A percentile compares a stretch with the other conserved stretches of the same genome.
Conservation (phyloP, 768 basidiomycete species). For the Boletus vinaceobasis region DNA sequence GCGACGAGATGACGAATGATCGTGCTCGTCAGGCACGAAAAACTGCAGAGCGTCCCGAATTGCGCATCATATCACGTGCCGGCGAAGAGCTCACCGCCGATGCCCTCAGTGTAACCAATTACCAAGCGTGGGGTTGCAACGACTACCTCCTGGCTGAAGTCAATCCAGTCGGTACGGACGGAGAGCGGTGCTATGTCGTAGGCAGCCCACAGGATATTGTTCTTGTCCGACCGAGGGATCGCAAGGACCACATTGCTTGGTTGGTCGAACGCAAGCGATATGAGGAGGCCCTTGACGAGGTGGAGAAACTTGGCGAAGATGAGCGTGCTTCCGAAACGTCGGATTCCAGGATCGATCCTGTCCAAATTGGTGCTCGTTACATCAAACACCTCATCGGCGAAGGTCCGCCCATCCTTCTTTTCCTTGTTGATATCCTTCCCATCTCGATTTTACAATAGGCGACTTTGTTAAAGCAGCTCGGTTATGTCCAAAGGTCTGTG, state of each 20-base stretch:
- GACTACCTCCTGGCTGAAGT: constrained; percentile 77
- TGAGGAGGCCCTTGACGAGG: constrained; percentile 82
- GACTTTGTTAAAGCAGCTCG: constrained; percentile 77
- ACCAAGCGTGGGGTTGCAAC: constrained; percentile 84
- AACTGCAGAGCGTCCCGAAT: constrained; percentile 87
- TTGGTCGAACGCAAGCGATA: constrained; percentile 81
- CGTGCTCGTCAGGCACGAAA: constrained; percentile 75
- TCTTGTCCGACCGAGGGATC: constrained; percentile 82
- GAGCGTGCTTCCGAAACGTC: constrained; percentile 30
- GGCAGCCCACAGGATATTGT: constrained; percentile 85
- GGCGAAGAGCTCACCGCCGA: constrained; percentile 90
- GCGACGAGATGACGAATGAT: constrained; percentile 68
- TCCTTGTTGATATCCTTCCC: not conserved
- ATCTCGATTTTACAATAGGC: constrained; percentile 32
- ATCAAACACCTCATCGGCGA: constrained; percentile 80
- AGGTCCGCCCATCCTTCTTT: constrained; percentile 44
- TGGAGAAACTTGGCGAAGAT: constrained; percentile 56
- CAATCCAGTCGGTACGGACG: constrained; percentile 14
- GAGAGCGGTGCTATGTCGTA: constrained; percentile 69
- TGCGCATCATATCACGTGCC: constrained; percentile 82
- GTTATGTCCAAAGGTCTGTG: constrained; percentile 83
- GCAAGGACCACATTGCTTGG: constrained; percentile 89
- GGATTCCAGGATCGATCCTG: constrained; percentile 47
- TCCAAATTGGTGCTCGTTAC: constrained; percentile 80
- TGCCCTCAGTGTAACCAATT: constrained; percentile 74